Conservation (phyloP, 805 yeast genomes). For the Candida pseudofarinosa region DNA sequence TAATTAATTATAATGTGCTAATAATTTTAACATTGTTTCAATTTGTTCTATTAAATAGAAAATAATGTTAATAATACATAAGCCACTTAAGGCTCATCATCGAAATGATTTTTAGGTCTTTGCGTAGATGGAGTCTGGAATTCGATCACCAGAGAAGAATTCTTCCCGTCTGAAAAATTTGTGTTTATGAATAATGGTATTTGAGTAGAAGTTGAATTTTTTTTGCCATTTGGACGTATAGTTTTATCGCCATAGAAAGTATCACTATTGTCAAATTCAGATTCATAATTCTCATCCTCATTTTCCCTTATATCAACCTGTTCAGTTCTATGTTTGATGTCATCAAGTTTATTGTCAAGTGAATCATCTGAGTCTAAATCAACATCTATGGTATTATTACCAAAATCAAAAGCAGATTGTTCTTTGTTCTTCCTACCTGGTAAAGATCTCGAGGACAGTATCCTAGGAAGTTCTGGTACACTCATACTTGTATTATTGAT, state of each 20-base stretch:
- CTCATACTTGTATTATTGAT: background rate
- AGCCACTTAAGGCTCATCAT: background rate
- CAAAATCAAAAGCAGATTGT: background rate
- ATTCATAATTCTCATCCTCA: background rate
- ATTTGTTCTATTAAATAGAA: background rate
- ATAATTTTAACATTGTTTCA: background rate
- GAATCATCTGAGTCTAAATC: background rate
- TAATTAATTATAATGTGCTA: background rate
- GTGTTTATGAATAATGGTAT: constrained; percentile 15
- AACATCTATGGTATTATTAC: background rate
- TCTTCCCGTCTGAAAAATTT: background rate
- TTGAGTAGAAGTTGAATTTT: background rate
- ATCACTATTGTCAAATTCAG: background rate
- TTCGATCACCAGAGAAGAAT: constrained; percentile 7
- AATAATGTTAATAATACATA: too few species aligned
- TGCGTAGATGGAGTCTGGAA: constrained; percentile 13
- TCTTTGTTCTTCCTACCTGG: background rate
- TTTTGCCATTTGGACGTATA: background rate
- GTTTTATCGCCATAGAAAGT: background rate
- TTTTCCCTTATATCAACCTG: background rate
- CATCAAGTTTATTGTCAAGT: background rate
- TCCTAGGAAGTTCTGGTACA: background rate
- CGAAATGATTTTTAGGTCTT: background rate
- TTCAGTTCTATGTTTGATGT: background rate
- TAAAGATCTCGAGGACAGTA: background rate